Percentiles rank a stretch among this genome's conserved stretches.
Conservation (phyloP, 2,329 filamentous ascomycete genomes). For the Aulographum hederae region DNA sequence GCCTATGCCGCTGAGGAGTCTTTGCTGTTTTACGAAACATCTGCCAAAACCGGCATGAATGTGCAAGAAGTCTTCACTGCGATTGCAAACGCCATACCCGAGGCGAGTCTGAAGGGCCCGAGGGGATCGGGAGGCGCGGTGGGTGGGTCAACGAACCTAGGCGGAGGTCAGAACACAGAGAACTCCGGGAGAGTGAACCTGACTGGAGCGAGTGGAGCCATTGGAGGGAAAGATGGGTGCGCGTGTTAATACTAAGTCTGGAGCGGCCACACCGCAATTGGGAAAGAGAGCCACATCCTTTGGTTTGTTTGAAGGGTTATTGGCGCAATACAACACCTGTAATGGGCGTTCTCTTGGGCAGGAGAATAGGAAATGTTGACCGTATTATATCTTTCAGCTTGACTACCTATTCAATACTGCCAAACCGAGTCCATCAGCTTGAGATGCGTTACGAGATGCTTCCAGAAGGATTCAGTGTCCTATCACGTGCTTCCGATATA, state of each 20-base stretch:
- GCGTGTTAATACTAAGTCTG: constrained; percentile 4
- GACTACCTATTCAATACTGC: no score
- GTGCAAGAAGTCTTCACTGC: constrained; percentile 94
- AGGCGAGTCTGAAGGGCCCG: constrained; percentile 83
- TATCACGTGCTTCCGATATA: no score
- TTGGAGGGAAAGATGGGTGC: constrained; percentile 4
- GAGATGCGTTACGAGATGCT: no score
- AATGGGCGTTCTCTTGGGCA: no score
- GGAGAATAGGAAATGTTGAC: no score
- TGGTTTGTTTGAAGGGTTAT: no score
- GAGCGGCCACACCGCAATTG: no score
- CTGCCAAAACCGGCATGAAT: constrained; percentile 88
- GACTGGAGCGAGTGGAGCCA: constrained; percentile 17
- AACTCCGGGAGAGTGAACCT: constrained; percentile 58
- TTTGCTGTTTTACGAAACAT: constrained; percentile 93
- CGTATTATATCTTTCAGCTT: no score
- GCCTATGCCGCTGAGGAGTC: constrained; percentile 88
- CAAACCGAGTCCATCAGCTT: no score
- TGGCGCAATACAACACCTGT: no score
- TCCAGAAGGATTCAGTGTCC: no score
- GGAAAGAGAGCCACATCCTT: no score
- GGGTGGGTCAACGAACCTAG: constrained; percentile 37
- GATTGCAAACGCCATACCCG: constrained; percentile 94
- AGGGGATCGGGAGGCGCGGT: constrained; percentile 49
- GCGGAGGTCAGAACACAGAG: constrained; percentile 33